Conservation (phyloP, 805 yeast species). For the Spathaspora boniae region DNA sequence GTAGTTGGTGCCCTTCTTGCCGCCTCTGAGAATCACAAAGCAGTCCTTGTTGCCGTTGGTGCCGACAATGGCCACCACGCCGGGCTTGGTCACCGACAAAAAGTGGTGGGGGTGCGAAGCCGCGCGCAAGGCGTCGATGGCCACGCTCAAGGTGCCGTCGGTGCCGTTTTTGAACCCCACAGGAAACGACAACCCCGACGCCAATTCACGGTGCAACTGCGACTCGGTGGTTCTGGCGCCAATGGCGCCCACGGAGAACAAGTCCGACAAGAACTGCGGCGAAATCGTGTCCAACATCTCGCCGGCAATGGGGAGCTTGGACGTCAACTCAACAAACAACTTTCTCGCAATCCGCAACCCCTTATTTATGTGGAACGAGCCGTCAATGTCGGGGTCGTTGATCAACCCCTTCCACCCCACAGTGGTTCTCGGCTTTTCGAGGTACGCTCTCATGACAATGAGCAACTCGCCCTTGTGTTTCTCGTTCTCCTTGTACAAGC, state of each 20-base stretch:
- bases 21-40: conserved; percentile 93
- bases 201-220: conserved; percentile 94
- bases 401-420: conserved; percentile 99
- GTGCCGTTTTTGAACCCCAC: conserved; percentile 98
- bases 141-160: conserved; percentile 92
- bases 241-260: conserved; percentile 94
- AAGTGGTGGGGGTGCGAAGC: conserved; percentile 93
- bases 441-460: conserved; percentile 94
- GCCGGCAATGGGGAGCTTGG: conserved; percentile 86
- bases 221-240: conserved; percentile 99
- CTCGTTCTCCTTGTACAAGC: conserved; percentile 56
- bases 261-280: conserved; percentile 91
- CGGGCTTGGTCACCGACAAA: conserved; percentile 92
- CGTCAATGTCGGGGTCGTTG: conserved; percentile 95
- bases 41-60: conserved; percentile 91
- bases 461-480: conserved; percentile 70
- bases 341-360: conserved; percentile 88
- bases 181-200: conserved; percentile 96
- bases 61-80: conserved; percentile 92
- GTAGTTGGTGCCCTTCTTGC: conserved; percentile 87
- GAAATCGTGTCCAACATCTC: conserved; percentile 98
- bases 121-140: conserved; percentile 90
- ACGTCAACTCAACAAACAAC: conserved; percentile 79
- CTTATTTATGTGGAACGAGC: conserved; percentile 88
- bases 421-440: conserved; percentile 97